Evolutionary conservation across 2,329 filamentous ascomycete species (phyloP).

Genomic region (Penicillium sclerotigenum): DNA sequence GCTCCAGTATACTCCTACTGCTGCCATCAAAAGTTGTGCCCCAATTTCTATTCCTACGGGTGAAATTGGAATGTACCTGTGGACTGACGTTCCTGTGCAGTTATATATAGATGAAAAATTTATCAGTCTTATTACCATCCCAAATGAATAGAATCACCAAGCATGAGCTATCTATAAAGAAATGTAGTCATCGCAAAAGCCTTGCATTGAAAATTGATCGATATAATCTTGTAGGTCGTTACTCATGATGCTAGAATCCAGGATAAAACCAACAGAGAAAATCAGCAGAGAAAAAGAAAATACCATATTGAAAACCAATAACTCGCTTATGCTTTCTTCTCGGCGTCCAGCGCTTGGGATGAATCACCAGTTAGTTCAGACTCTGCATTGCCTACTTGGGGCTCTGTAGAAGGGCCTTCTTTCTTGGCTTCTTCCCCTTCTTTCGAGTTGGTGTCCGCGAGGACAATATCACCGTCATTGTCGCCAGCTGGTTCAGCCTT

Average conservation of each 20-base stretch:
- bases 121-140: too few species aligned
- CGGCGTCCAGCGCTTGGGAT: conserved; percentile 9
- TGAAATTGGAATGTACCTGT: too few species aligned
- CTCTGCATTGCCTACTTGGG: conserved; percentile 4
- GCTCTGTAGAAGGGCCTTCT: conserved; percentile 4
- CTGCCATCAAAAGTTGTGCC: too few species aligned
- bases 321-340: conserved; percentile 11
- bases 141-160: background rate
- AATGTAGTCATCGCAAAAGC: background rate
- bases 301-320: background rate
- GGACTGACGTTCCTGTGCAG: too few species aligned
- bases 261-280: conserved; percentile 8
- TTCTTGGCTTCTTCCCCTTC: conserved; percentile 12
- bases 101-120: too few species aligned
- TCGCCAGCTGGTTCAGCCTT: conserved; percentile 15
- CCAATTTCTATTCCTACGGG: too few species aligned
- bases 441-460: conserved; percentile 32
- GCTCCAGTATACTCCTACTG: too few species aligned
- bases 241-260: conserved; percentile 23
- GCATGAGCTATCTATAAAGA: background rate
- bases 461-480: conserved; percentile 40
- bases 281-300: background rate
- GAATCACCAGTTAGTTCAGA: conserved; percentile 5
- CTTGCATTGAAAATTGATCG: background rate
- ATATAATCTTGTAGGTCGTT: conserved; percentile 21